Percentiles rank a stretch among this genome's conserved stretches.
These are phyloP conservation scores for Erysimum cheiranthoides DNA, from an alignment of 345 rosid species.

Conservation along the genomic window DNA sequence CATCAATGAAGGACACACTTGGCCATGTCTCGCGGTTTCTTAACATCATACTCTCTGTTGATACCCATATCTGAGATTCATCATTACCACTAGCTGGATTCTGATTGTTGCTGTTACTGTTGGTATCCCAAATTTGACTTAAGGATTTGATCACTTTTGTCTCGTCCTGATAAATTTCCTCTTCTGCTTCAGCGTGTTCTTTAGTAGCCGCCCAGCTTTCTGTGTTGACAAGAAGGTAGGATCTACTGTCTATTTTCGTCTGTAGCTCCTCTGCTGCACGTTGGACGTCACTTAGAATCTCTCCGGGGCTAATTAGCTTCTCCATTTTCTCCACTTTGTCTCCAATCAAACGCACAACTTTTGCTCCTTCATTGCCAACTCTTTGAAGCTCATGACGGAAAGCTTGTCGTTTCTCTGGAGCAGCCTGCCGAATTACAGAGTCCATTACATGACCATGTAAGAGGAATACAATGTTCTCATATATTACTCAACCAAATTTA, in stretches of 20 bases:
- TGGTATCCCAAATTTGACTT: slow-evolving; percentile 56
- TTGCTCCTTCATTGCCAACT: slow-evolving; percentile 57
- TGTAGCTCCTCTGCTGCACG: slow-evolving; percentile 79
- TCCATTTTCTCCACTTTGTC: slow-evolving; percentile 55
- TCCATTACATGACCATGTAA: background rate
- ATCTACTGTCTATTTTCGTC: slow-evolving; percentile 65
- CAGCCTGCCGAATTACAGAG: slow-evolving; percentile 56
- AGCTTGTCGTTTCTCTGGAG: slow-evolving; percentile 69
- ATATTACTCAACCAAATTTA: background rate
- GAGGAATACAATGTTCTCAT: background rate
- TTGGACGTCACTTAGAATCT: slow-evolving; percentile 62
- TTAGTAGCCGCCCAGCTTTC: slow-evolving; percentile 60
- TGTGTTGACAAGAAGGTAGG: slow-evolving; percentile 67
- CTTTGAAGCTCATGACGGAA: slow-evolving; percentile 56
- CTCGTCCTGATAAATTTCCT: slow-evolving; percentile 33
- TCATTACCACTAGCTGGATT: slow-evolving; percentile 24
- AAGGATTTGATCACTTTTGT: slow-evolving; percentile 55
- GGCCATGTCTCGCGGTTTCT: slow-evolving; percentile 63
- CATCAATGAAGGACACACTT: slow-evolving; percentile 51
- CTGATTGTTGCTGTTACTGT: slow-evolving; percentile 37
- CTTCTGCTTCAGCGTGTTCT: slow-evolving; percentile 46
- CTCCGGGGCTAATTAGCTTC: slow-evolving; percentile 49
- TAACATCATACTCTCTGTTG: slow-evolving; percentile 47
- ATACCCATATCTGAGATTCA: slow-evolving; percentile 37
- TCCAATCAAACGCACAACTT: slow-evolving; percentile 53